Evolutionary conservation across 164 flowering plant genomes (phyloP).

Genomic region (Brasenia schreberi): DNA sequence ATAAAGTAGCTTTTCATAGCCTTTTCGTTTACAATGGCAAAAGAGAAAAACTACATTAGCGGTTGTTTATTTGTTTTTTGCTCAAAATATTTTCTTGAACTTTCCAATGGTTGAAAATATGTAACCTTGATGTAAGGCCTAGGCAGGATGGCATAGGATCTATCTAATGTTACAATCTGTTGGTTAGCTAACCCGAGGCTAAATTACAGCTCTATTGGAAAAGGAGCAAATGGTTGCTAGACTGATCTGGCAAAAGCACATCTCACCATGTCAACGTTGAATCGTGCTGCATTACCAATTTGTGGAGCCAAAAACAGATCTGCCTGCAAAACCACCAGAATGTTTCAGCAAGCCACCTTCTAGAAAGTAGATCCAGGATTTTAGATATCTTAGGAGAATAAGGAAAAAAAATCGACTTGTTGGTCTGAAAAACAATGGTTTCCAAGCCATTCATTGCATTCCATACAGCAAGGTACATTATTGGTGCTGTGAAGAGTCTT

Average conservation of each 20-base stretch:
- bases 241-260: neutral
- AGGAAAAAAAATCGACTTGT: too few species aligned
- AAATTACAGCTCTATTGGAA: neutral
- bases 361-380: too few species aligned
- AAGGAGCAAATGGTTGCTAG: neutral
- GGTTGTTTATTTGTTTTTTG: too few species aligned
- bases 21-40: too few species aligned
- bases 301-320: constrained; percentile 74
- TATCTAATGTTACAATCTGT: neutral
- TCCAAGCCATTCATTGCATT: too few species aligned
- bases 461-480: too few species aligned
- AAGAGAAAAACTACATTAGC: too few species aligned
- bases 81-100: neutral
- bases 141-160: neutral
- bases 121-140: neutral
- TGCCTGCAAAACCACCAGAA: constrained; percentile 35
- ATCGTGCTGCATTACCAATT: constrained; percentile 37
- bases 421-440: too few species aligned
- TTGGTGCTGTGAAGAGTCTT: too few species aligned
- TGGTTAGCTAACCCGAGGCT: neutral
- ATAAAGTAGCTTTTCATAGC: too few species aligned
- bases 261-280: constrained; percentile 64
- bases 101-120: neutral
- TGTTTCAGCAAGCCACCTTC: constrained; percentile 2
- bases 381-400: too few species aligned